Base-by-base conservation (phyloP, 495 filamentous ascomycete species). In the Xylaria sp. region DNA sequence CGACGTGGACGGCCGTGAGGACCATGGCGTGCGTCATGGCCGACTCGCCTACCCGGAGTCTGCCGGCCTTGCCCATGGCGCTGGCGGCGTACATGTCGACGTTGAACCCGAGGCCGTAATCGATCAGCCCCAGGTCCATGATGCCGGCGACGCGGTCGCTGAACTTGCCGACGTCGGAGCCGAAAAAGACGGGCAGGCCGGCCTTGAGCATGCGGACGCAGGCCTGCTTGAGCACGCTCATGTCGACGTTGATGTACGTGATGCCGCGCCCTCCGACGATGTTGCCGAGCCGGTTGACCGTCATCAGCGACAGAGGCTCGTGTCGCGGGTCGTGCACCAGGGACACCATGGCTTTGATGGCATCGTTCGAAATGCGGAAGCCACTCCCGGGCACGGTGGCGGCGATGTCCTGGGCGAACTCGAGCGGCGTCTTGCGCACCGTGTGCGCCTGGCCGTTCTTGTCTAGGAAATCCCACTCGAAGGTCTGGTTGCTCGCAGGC, bases 21-120 rank as follows among this genome's bases (percentile, higher is more conserved):
- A 96, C 92, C 93, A 97, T 97, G 0, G 93, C 93, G 75, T 96
- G 93, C 9, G 93, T 97, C 93, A 97, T 95, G 7, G 84, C 82
- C 26, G 86, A 89, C 81, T 96, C 93, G 6, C 91, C 89, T 0
- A 89, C 90, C 71, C 86, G 80, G 17, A 97, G 81, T 0, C 93
- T 79, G 61, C 92, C 85, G 2, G 90, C 90, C 82, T 97, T 97
- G 74, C 83, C 86, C 85, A 95, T 84, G 26, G 46, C 67, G 1
- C 88, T 88, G 0, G 64, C 48, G 12, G 64, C 48, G 31, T 80
- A 73, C 55, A 96, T 82, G 12, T 79, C 80, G 70, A 94, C 81
- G 70, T 94, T 92, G 81, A 96, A 94, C 5, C 91, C 93, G 1
- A 96, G 88, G 71, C 90, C 84, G 76, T 92, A 93, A 74, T 96